phyloP scores from a whole-genome alignment of 2,329 filamentous ascomycete species.

The Claviceps citrina region DNA sequence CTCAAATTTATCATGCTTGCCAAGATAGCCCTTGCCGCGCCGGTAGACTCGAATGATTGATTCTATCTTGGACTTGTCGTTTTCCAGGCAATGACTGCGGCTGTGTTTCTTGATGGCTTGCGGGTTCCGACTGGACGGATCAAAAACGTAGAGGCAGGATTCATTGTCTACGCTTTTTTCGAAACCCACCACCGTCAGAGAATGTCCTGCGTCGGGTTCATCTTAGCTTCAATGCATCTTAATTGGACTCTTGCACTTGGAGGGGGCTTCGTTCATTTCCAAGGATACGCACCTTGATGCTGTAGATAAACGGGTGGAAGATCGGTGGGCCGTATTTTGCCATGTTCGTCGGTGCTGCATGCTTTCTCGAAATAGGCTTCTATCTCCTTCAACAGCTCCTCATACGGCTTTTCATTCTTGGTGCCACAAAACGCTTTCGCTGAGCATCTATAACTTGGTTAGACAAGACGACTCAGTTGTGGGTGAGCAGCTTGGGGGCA shows the following conservation, averaged over 20 bases:
- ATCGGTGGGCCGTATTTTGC: constrained; percentile 54
- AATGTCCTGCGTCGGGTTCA: constrained; percentile 47
- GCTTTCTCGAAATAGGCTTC: constrained; percentile 60
- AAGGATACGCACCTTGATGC: constrained; percentile 43
- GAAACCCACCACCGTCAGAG: constrained; percentile 75
- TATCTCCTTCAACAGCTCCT: constrained; percentile 48
- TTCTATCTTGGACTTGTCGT: constrained; percentile 21
- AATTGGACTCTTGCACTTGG: neutral
- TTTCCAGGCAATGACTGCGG: constrained; percentile 27
- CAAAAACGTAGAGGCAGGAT: constrained; percentile 67
- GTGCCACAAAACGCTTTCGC: constrained; percentile 43
- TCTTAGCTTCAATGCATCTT: neutral
- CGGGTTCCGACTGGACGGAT: constrained; percentile 66
- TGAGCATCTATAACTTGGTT: constrained; percentile 32
- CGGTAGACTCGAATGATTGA: constrained; percentile 57
- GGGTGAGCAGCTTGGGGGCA: neutral
- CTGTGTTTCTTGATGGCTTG: constrained; percentile 44
- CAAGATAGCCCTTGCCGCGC: constrained; percentile 50
- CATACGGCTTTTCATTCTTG: constrained; percentile 28
- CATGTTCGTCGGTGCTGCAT: constrained; percentile 20
- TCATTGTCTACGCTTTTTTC: constrained; percentile 52
- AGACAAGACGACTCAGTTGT: neutral
- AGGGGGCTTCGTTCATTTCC: neutral
- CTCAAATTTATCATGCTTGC: constrained; percentile 64
- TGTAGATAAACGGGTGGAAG: constrained; percentile 84